Percentiles rank a stretch among this genome's conserved stretches.
phyloP scores from a whole-genome alignment of 1,284 basidiomycete genomes.

The Xanthoconium separans region DNA sequence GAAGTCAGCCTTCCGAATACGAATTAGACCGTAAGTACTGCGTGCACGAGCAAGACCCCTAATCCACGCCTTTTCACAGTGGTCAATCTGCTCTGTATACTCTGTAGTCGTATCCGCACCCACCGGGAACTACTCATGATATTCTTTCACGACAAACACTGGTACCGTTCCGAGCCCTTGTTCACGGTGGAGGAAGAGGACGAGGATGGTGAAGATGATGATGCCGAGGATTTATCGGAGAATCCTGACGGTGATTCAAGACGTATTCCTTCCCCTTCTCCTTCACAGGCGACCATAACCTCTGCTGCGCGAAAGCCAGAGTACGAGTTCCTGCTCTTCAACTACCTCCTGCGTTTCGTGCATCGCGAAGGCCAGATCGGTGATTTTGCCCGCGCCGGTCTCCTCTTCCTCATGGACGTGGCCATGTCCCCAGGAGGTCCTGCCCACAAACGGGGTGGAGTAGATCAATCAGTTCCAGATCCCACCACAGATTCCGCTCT shows the following conservation, averaged over 20 bases:
- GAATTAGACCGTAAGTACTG: slow-evolving; percentile 74
- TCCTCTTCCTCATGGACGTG: slow-evolving; percentile 92
- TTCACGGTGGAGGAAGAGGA: slow-evolving; percentile 71
- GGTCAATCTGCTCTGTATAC: slow-evolving; percentile 86
- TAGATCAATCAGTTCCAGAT: slow-evolving; percentile 42
- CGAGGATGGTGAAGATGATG: slow-evolving; percentile 53
- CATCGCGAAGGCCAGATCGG: slow-evolving; percentile 94
- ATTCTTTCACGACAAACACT: slow-evolving; percentile 92
- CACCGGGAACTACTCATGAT: slow-evolving; percentile 92
- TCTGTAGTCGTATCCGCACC: slow-evolving; percentile 87
- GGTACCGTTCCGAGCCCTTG: slow-evolving; percentile 70
- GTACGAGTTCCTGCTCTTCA: slow-evolving; percentile 94
- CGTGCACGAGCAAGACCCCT: background rate
- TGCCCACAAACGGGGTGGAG: slow-evolving; percentile 37
- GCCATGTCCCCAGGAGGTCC: slow-evolving; percentile 77
- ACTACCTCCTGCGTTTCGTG: slow-evolving; percentile 92
- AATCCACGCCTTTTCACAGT: slow-evolving; percentile 44
- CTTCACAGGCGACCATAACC: slow-evolving; percentile 59
- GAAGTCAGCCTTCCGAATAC: slow-evolving; percentile 76
- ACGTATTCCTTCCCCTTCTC: slow-evolving; percentile 51
- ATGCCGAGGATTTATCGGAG: slow-evolving; percentile 37
- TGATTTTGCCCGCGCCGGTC: slow-evolving; percentile 89
- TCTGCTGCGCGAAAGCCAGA: slow-evolving; percentile 69
- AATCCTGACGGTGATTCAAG: slow-evolving; percentile 27
- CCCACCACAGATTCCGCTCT: slow-evolving; percentile 80